These are phyloP conservation scores for Mortierella sp. DNA, from an alignment of 371 early-diverging fungal species.

Conservation along the genomic window DNA sequence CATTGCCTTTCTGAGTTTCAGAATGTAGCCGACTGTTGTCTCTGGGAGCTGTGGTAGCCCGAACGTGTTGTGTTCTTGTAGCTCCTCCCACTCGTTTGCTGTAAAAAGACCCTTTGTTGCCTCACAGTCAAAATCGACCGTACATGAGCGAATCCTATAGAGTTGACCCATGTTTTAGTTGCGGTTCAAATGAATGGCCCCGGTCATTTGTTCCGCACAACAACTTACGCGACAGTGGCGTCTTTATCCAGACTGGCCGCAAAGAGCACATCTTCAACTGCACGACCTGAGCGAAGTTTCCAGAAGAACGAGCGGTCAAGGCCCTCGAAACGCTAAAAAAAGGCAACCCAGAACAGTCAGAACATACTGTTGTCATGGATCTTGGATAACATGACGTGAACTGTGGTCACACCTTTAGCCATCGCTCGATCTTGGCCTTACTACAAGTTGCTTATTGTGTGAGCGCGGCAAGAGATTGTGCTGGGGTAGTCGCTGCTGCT, in stretches of 20 bases:
- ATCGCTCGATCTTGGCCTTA: too few relatives aligned
- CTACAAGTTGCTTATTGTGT: too few relatives aligned
- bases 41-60: constrained; percentile 23
- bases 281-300: constrained; percentile 8
- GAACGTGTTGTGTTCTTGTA: constrained; percentile 23
- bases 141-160: constrained; percentile 33
- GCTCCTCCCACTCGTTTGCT: constrained; percentile 32
- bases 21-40: constrained; percentile 23
- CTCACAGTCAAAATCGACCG: constrained; percentile 37
- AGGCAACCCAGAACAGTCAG: too few relatives aligned
- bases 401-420: too few relatives aligned
- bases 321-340: constrained; percentile 8
- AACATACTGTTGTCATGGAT: too few relatives aligned
- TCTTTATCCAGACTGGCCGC: constrained; percentile 8
- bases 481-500: too few relatives aligned
- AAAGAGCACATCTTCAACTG: constrained; percentile 14
- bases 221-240: constrained; percentile 30
- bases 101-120: constrained; percentile 28
- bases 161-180: too few relatives aligned
- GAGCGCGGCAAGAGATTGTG: too few relatives aligned
- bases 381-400: too few relatives aligned
- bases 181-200: not conserved
- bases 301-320: constrained; percentile 12
- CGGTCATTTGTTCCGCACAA: not conserved
- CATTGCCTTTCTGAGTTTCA: constrained; percentile 25